Base-by-base conservation (phyloP, 805 yeast species). In the Sugiyamaella marilandica region DNA sequence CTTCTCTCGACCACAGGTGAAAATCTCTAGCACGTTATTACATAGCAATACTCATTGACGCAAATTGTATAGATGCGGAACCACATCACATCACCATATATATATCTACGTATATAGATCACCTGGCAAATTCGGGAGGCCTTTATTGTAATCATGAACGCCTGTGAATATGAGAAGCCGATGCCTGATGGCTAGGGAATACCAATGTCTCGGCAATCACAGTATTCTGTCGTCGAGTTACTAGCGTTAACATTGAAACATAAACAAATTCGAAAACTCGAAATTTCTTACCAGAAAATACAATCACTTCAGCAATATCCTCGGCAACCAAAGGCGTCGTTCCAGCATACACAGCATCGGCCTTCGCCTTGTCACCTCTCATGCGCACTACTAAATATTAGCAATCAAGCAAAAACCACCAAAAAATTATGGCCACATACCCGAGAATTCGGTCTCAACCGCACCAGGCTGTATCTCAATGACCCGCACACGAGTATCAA, bases 101-200 rank as follows among this genome's bases (percentile, higher is more conserved):
- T 24, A 24, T 24, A 24, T 24, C 29, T 24, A 24, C 29, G 7
- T 24, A 24, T 24, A 24, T 24, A 3, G 3, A 24, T 7, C 29
- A 24, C 29, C 29, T 7, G 29, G 29, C 3, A 24, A 24, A 24
- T 3, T 7, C 29, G 7, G 29, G 29, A 24, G 7, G 7, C n/a
- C 29, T 24, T 7, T 39, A 26, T 5, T 16, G 14, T n/a, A 10
- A 39, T 26, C 21, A 39, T 11, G 21, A 39, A 2, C 37, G 35
- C 33, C 53, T 36, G 45, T 55, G 48, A 18, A 47, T 43, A 64
- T 84, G 87, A 60, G 75, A 71, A 7, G 95, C 82, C 54, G 87
- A 78, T 2, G 95, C 96, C 74, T 91, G 97, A 73, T 86, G 84
- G 45, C 83, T 78, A 14, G 96, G 87, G 73, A 90, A 87, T 10